Percentiles rank a stretch among this genome's conserved stretches.
These are phyloP conservation scores for Kodamaea sp. DNA, from an alignment of 1,139 yeast species.

Conservation along the genomic window DNA sequence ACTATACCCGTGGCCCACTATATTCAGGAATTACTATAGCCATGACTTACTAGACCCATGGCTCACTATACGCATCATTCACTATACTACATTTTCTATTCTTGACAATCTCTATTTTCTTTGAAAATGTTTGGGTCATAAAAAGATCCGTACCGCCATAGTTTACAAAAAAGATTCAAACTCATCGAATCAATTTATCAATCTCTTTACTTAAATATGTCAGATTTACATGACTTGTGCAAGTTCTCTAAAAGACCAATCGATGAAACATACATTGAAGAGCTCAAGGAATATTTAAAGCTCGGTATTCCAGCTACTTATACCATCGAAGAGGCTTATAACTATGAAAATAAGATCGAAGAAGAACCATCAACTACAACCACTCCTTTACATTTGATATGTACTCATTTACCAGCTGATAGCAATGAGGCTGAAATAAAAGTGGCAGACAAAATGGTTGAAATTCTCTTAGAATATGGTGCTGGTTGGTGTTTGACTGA, in stretches of 20 bases:
- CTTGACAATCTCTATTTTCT: too few species aligned
- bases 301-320: constrained; percentile 79
- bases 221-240: constrained; percentile 69
- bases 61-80: too few species aligned
- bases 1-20: too few species aligned
- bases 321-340: constrained; percentile 71
- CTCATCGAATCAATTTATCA: background rate
- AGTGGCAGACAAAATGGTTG: constrained; percentile 55
- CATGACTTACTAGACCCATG: too few species aligned
- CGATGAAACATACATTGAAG: constrained; percentile 35
- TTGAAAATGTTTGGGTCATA: too few species aligned
- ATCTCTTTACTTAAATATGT: constrained; percentile 36
- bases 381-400: constrained; percentile 74
- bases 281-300: constrained; percentile 45
- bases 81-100: too few species aligned
- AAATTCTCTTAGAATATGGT: constrained; percentile 71
- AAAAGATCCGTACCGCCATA: too few species aligned
- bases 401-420: constrained; percentile 49
- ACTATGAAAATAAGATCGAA: constrained; percentile 42
- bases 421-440: constrained; percentile 38
- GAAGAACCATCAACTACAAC: constrained; percentile 47
- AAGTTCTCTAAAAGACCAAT: constrained; percentile 57
- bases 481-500: constrained; percentile 87
- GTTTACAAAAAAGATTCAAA: too few species aligned
- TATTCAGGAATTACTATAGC: too few species aligned